phyloP scores from a whole-genome alignment of 371 early-diverging fungal genomes.

The Mucor ambiguus region DNA sequence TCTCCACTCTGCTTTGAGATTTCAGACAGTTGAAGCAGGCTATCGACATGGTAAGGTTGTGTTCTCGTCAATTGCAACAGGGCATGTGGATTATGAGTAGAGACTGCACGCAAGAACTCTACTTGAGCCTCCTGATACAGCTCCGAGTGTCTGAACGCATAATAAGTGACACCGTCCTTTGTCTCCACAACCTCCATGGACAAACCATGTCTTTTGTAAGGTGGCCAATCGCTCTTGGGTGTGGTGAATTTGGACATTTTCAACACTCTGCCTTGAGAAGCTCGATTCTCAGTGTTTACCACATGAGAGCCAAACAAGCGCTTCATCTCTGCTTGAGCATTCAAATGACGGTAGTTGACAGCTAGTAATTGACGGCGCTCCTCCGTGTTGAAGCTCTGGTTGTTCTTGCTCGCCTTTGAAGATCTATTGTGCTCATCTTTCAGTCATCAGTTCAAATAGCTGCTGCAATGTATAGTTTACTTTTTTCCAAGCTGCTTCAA shows the following conservation, averaged over 20 bases:
- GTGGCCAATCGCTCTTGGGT: slow-evolving; percentile 82
- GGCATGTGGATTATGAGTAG: slow-evolving; percentile 77
- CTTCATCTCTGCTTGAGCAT: slow-evolving; percentile 88
- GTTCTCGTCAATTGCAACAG: slow-evolving; percentile 67
- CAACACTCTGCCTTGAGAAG: slow-evolving; percentile 40
- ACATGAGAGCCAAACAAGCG: slow-evolving; percentile 88
- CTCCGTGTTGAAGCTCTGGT: slow-evolving; percentile 15
- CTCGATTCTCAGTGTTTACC: slow-evolving; percentile 59
- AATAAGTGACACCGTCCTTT: slow-evolving; percentile 54
- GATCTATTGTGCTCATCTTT: not conserved
- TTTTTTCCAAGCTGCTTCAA: slow-evolving; percentile 57
- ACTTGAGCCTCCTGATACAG: slow-evolving; percentile 74
- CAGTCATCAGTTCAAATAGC: not conserved
- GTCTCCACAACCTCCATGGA: slow-evolving; percentile 70
- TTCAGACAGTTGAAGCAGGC: slow-evolving; percentile 83
- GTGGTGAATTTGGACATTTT: slow-evolving; percentile 69
- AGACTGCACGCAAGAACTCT: slow-evolving; percentile 73
- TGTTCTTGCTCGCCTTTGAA: slow-evolving; percentile 1
- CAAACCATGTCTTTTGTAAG: slow-evolving; percentile 67
- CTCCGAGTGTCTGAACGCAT: slow-evolving; percentile 69
- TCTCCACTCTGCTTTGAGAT: slow-evolving; percentile 84
- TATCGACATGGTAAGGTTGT: slow-evolving; percentile 88
- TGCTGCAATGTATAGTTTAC: slow-evolving; percentile 27
- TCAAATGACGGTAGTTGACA: slow-evolving; percentile 69
- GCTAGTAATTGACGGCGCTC: slow-evolving; percentile 53